phyloP scores from a whole-genome alignment of 1,284 basidiomycete species.

The Trichosporon asahii region DNA sequence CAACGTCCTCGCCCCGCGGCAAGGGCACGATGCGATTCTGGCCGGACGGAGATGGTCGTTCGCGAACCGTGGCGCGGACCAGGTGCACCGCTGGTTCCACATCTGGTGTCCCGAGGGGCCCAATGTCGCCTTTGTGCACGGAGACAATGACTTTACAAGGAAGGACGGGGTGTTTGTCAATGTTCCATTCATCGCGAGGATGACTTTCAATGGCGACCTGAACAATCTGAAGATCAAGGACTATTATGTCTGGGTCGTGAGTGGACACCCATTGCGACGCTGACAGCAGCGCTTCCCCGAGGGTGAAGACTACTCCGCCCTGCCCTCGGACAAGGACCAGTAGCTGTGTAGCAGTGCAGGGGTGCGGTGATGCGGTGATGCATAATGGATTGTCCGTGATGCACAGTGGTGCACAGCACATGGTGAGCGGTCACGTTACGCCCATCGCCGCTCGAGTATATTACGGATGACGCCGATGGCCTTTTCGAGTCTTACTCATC shows the following conservation, averaged over 20 bases:
- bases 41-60: not conserved
- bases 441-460: not conserved
- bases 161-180: slow-evolving; percentile 4
- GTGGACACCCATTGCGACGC: not conserved
- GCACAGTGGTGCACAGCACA: not conserved
- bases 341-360: not conserved
- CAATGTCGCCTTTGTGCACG: not conserved
- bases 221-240: not conserved
- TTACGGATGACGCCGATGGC: not conserved
- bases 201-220: slow-evolving; percentile 5
- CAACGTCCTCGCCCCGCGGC: not conserved
- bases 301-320: not conserved
- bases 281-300: not conserved
- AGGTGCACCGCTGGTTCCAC: not conserved
- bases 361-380: not conserved
- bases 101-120: not conserved
- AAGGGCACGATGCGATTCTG: not conserved
- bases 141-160: slow-evolving; percentile 10
- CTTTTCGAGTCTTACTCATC: not conserved
- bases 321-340: not conserved
- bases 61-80: not conserved
- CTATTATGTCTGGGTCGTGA: slow-evolving; percentile 14
- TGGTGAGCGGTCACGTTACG: not conserved
- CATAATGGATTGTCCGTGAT: not conserved
- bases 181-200: not conserved